phyloP scores from a whole-genome alignment of 345 rosid species.

The Brassica incana region DNA sequence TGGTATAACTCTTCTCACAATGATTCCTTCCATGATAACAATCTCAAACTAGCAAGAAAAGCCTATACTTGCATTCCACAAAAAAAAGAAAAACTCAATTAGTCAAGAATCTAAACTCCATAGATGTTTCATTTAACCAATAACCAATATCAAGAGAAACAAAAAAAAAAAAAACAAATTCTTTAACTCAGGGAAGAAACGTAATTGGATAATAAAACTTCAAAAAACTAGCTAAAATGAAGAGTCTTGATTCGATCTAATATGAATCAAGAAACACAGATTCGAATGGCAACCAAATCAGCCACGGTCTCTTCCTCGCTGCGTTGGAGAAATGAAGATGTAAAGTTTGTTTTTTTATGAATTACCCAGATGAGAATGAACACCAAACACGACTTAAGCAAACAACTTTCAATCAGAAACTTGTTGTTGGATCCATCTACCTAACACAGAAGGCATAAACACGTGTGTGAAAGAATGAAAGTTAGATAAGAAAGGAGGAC shows the following conservation, averaged over 20 bases:
- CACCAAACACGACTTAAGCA: conserved; percentile 15
- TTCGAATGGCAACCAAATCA: neutral
- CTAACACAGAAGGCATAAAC: conserved; percentile 4
- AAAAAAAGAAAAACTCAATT: neutral
- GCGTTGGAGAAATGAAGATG: neutral
- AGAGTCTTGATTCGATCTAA: conserved; percentile 28
- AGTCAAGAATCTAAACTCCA: conserved; percentile 1
- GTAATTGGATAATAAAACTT: neutral
- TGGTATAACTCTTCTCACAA: conserved; percentile 86
- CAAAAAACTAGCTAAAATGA: neutral
- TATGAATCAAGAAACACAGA: neutral
- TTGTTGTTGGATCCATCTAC: conserved; percentile 1
- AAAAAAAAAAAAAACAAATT: neutral
- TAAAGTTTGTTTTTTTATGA: conserved; percentile 14
- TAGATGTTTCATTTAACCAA: neutral
- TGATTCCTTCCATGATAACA: conserved; percentile 51
- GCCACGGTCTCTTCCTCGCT: too few species aligned
- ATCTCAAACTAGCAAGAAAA: conserved; percentile 3
- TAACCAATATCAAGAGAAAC: conserved; percentile 10
- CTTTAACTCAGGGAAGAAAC: neutral
- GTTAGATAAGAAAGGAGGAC: conserved; percentile 15
- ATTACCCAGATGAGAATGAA: conserved; percentile 30
- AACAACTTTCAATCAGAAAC: neutral
- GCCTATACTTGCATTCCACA: neutral
- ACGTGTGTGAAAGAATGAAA: neutral